These are phyloP conservation scores for Emergomyces orientalis DNA, from an alignment of 2,329 filamentous ascomycete species.

Conservation along the genomic window DNA sequence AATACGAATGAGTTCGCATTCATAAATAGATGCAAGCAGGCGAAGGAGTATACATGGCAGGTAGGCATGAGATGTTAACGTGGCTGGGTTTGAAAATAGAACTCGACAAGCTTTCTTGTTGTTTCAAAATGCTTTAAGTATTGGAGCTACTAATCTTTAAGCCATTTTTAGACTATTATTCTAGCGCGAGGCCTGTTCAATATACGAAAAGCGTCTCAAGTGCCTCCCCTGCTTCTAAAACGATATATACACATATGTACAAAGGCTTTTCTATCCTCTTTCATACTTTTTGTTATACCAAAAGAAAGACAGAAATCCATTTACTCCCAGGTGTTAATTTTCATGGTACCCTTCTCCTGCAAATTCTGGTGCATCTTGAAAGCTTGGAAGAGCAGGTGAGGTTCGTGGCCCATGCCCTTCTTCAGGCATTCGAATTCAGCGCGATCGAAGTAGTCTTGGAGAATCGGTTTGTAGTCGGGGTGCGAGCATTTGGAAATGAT, in stretches of 20 bases:
- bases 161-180: too few species aligned
- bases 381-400: slow-evolving; percentile 72
- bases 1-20: too few species aligned
- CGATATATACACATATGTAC: not conserved
- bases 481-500: slow-evolving; percentile 84
- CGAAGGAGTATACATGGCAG: too few species aligned
- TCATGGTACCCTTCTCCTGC: slow-evolving; percentile 78
- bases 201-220: not conserved
- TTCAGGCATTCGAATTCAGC: slow-evolving; percentile 77
- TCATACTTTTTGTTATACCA: not conserved
- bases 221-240: too few species aligned
- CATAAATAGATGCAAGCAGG: too few species aligned
- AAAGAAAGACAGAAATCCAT: not conserved
- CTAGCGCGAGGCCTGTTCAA: too few species aligned
- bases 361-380: slow-evolving; percentile 87
- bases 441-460: slow-evolving; percentile 72
- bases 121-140: too few species aligned
- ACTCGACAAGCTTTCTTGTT: too few species aligned
- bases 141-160: too few species aligned
- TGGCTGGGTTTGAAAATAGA: too few species aligned
- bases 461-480: slow-evolving; percentile 72
- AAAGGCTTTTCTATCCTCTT: not conserved
- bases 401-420: slow-evolving; percentile 85
- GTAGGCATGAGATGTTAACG: too few species aligned
- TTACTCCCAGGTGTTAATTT: slow-evolving; percentile 58